Base-by-base conservation (phyloP, 78 protist genomes). In the Diacronema lutheri region DNA sequence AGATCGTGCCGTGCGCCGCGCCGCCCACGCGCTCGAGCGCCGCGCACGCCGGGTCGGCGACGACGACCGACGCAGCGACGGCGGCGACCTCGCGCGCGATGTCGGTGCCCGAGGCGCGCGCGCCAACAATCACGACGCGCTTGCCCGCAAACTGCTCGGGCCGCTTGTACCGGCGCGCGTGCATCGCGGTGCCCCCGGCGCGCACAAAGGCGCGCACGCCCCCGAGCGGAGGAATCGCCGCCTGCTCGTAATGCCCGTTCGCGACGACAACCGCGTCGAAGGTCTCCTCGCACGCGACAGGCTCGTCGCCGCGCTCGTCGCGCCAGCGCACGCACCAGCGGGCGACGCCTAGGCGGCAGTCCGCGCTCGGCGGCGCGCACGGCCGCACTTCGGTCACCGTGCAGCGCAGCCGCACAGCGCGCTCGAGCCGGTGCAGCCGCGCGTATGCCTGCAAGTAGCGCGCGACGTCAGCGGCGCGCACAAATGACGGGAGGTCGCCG, bases 211-310 rank as follows among this genome's bases (percentile, higher is more conserved):
- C 69, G 21, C 3, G 14, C 26, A 77, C 11, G 33, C 84, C 84
- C 12, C 31, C 50, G 20, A 80, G 21, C 12, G 13, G 23, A 7
- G 84, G 84, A 7, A 4, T n/a, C 69, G 6, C 7, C 37, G 68
- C 35, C 58, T 7, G 7, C 1, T 69, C 21, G 84, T 80, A 80
- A 38, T 80, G 84, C 0, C 84, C 84, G 33, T 25, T 80, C 31
- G 84, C 84, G 38, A 80, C 84, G 46, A 57, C 84, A 35, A 80
- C 84, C 20, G 84, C 84, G 35, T 80, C 84, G 50, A 80, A 80
- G 33, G 4, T 16, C 33, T 50, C 64, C 35, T 11, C 4, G 61
- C 40, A 9, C 69, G 61, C 41, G 14, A 4, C 66, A 14, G 7
- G 25, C 33, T 1, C 66, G 66, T 7, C 26, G 25, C 33, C 19